Percentiles rank a stretch among this genome's conserved stretches.
Conservation (phyloP, 2,329 filamentous ascomycete species). For the Didymella lethalis region DNA sequence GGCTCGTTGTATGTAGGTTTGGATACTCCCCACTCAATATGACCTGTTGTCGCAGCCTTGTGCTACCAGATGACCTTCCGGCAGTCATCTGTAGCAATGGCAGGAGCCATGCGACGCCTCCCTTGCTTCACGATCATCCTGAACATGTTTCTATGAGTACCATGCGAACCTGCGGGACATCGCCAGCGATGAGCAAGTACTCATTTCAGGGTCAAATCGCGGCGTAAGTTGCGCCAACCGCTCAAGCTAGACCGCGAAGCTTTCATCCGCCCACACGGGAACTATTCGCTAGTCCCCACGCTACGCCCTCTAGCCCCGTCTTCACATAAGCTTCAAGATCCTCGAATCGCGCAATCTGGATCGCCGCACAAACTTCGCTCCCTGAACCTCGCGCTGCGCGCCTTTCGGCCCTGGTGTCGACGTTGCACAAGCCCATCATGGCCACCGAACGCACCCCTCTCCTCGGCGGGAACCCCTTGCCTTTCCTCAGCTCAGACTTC, state of each 20-base stretch:
- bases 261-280: constrained; percentile 20
- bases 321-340: constrained; percentile 6
- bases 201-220: not conserved
- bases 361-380: constrained; percentile 3
- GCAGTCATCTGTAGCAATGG: constrained; percentile 5
- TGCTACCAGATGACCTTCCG: constrained; percentile 16
- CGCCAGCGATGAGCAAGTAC: constrained; percentile 2
- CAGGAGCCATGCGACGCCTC: not conserved
- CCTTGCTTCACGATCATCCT: constrained; percentile 6
- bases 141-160: not conserved
- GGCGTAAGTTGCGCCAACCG: constrained; percentile 12
- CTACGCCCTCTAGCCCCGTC: constrained; percentile 12
- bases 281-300: constrained; percentile 11
- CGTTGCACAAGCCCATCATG: constrained; percentile 7
- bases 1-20: constrained; percentile 7
- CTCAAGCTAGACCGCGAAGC: constrained; percentile 18
- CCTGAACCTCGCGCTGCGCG: not conserved
- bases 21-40: constrained; percentile 6
- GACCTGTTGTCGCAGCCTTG: constrained; percentile 13
- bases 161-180: not conserved
- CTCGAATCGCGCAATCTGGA: constrained; percentile 15
- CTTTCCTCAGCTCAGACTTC: constrained; percentile 18
- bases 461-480: constrained; percentile 17
- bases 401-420: not conserved
- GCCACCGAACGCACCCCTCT: constrained; percentile 19